These are phyloP conservation scores for Usnea hakonensis DNA, from an alignment of 495 filamentous ascomycete genomes.

Conservation along the genomic window DNA sequence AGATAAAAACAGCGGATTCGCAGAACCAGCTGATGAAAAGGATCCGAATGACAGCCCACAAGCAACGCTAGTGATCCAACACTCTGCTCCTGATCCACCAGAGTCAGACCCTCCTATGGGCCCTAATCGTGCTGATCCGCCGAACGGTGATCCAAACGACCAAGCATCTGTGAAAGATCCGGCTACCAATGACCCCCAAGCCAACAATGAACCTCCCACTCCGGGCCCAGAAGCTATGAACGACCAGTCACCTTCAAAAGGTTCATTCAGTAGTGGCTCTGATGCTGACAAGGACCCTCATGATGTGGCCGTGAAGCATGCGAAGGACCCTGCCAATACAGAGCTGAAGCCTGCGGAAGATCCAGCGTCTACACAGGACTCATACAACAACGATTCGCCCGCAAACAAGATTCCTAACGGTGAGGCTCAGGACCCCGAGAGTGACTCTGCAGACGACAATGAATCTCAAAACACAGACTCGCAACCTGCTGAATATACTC, in stretches of 20 bases:
- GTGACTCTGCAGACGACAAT: background rate
- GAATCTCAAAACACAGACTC: background rate
- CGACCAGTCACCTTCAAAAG: background rate
- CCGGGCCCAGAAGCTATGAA: background rate
- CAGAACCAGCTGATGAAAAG: background rate
- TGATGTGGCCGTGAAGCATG: too few relatives aligned
- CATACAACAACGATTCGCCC: too few relatives aligned
- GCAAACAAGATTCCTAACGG: too few relatives aligned
- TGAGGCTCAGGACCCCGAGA: background rate
- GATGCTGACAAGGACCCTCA: too few relatives aligned
- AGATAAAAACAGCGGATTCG: background rate
- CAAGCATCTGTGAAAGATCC: background rate
- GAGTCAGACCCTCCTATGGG: background rate
- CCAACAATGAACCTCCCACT: background rate
- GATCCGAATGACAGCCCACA: background rate
- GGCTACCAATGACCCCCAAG: background rate
- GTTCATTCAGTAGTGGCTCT: background rate
- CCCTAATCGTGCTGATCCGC: background rate
- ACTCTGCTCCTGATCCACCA: background rate
- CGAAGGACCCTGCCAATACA: too few relatives aligned
- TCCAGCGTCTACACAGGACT: too few relatives aligned
- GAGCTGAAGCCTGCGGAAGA: too few relatives aligned
- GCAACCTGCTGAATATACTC: background rate
- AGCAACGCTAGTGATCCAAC: background rate
- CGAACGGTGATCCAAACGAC: background rate